These are phyloP conservation scores for Candida ovalis DNA, from an alignment of 805 yeast species.

Conservation along the genomic window DNA sequence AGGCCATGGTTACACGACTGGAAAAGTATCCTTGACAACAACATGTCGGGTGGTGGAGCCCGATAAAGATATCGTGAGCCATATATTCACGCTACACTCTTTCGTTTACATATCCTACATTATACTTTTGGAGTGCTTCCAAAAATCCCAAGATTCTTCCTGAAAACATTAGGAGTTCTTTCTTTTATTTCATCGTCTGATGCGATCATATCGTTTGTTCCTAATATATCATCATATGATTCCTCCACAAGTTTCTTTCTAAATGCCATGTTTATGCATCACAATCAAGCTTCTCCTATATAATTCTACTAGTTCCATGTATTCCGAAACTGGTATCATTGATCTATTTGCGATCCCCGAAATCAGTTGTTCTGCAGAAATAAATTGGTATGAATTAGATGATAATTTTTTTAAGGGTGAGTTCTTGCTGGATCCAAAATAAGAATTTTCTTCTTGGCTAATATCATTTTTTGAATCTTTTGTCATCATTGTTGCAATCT, in stretches of 20 bases:
- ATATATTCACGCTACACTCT: no score
- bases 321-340: constrained; percentile 15
- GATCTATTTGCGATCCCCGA: constrained; percentile 11
- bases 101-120: no score
- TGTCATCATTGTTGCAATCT: constrained; percentile 11
- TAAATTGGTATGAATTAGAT: constrained; percentile 11
- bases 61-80: no score
- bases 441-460: constrained; percentile 13
- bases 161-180: no score
- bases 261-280: neutral
- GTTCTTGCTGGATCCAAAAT: constrained; percentile 7
- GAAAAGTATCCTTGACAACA: no score
- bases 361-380: constrained; percentile 14
- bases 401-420: constrained; percentile 6
- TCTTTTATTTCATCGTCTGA: no score
- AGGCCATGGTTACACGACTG: no score
- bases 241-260: no score
- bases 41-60: no score
- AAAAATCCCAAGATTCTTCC: no score
- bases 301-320: constrained; percentile 12
- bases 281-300: constrained; percentile 12
- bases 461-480: constrained; percentile 9
- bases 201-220: neutral
- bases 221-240: no score
- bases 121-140: no score